Evolutionary conservation across 176 grass and related monocot genomes (phyloP), one percentile per base, ranked within the genome.

Genomic region (Lolium multiflorum): DNA sequence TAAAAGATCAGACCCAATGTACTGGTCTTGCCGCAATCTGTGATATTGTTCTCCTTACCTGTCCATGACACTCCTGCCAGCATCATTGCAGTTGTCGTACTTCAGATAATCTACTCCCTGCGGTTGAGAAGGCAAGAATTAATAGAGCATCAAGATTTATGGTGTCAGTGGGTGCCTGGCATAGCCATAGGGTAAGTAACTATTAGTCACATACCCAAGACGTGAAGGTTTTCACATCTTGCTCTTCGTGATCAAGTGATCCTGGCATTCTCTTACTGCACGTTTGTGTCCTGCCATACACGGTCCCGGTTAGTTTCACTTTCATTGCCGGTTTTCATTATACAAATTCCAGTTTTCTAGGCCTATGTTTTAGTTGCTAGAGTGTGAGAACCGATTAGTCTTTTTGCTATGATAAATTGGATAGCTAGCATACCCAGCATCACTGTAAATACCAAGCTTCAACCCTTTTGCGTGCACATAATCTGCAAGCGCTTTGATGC

Each of bases 81-180:
- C 88, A 81, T 89, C 71, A 56, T 92, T 89, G 88, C 96, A 98
- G 83, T 98, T 98, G 76, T 96, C 96, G 43, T 96, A 98, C 63
- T 98, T 98, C 87, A 98, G 86, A 83, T 98, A 98, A 79, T 98
- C 96, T 18, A 98, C 50, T 43, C 92, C 96, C 96, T 96, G 31
- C 6, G 14, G 13, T 69, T 24, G 74, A 82, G 3, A 84, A 63
- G 52, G 54, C 11, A 86, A 38, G 7, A 60, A 43, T 77, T 43
- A 56, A 6, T 92, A 77, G 35, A 80, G 57, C 50, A 72, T 74
- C 62, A 83, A 8, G 37, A 71, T 77, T 66, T 48, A 86, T 52
- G 75, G 64, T 68, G 11, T 15, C 25, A 50, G 5, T 43, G 14
- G 76, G 50, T 49, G 46, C 61, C 58, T 26, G 2, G 38, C 16